Conservation (phyloP, 1,284 basidiomycete genomes). For the Gymnopus androsaceus region DNA sequence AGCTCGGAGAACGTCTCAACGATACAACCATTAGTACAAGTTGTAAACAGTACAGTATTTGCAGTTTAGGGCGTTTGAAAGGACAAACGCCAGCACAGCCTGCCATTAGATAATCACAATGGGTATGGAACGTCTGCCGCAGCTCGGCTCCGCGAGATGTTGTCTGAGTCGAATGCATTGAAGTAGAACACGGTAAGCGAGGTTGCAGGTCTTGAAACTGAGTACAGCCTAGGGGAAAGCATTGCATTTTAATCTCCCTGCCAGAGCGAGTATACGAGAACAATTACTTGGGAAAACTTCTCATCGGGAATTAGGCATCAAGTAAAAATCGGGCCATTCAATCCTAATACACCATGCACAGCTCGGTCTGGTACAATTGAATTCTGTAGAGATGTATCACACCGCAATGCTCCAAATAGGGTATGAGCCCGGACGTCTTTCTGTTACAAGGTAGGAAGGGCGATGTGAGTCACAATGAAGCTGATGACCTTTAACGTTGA, state of each 20-base stretch:
- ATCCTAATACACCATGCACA: neutral
- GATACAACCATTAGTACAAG: no score
- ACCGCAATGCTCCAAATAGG: neutral
- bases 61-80: no score
- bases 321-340: neutral
- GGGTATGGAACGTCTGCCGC: no score
- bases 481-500: no score
- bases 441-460: no score
- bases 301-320: neutral
- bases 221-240: no score
- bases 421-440: neutral
- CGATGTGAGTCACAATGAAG: no score
- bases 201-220: no score
- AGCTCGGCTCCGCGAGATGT: neutral
- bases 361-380: neutral
- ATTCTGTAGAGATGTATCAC: neutral
- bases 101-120: neutral
- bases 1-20: no score
- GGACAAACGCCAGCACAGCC: neutral
- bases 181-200: no score
- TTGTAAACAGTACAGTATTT: no score
- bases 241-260: neutral
- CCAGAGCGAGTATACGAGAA: neutral
- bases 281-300: neutral
- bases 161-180: no score